A percentile compares a stretch with the other conserved stretches of the same genome.
These are phyloP conservation scores for Salix viminalis DNA, from an alignment of 345 rosid genomes.

Conservation along the genomic window DNA sequence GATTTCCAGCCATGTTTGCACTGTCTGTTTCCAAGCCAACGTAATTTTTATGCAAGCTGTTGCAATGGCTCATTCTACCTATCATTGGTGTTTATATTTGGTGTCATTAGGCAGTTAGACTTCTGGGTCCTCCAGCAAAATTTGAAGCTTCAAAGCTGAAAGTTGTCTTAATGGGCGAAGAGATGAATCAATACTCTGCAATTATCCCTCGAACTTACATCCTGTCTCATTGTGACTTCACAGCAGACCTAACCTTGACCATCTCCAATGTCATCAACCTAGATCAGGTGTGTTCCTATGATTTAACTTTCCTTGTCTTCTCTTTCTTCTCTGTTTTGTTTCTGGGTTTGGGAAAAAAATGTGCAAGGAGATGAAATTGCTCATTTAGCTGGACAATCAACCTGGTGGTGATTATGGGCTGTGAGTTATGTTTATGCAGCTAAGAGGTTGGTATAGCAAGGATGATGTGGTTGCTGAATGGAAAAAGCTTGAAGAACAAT, in stretches of 20 bases:
- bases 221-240: slow-evolving; percentile 88
- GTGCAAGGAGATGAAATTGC: background rate
- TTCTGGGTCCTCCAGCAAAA: slow-evolving; percentile 75
- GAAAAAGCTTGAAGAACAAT: slow-evolving; percentile 60
- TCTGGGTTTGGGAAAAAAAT: background rate
- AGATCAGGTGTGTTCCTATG: slow-evolving; percentile 50
- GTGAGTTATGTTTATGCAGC: slow-evolving; percentile 24
- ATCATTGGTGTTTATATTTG: background rate
- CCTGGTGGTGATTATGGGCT: background rate
- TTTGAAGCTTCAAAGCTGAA: slow-evolving; percentile 80
- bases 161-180: slow-evolving; percentile 48
- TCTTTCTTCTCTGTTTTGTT: background rate
- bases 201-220: slow-evolving; percentile 72
- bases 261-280: slow-evolving; percentile 70
- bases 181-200: slow-evolving; percentile 36
- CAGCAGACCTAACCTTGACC: slow-evolving; percentile 76
- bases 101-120: slow-evolving; percentile 58
- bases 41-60: background rate
- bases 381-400: background rate
- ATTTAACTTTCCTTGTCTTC: background rate
- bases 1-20: background rate
- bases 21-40: background rate
- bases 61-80: background rate
- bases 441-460: slow-evolving; percentile 79
- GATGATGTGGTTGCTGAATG: slow-evolving; percentile 96